Evolutionary conservation across 2,329 filamentous ascomycete species (phyloP), one percentile per base, ranked within the genome.

Genomic region (Pseudogymnoascus sp.): DNA sequence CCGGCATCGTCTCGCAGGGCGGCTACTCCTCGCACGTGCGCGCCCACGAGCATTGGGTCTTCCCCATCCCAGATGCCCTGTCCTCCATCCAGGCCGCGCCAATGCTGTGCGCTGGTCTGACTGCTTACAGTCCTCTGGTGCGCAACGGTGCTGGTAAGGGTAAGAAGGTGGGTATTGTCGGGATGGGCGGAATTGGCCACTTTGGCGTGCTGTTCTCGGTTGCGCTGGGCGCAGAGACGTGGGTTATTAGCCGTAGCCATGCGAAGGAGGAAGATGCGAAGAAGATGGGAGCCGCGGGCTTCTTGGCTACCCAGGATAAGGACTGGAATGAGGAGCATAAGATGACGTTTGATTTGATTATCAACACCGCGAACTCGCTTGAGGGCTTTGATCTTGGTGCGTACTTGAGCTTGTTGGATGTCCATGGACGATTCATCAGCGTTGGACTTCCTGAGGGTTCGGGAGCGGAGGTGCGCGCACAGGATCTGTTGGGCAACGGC

Each of bases 91-190:
- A 86, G 58, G 89, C 86, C 1, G 90, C 89, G 1, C 89, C 88
- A 8, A 91, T 92, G 88, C 81, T 94, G 67, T 95, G 91, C 74
- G 91, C 89, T 39, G 91, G 91, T 65, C 79, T 95, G 66, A 95
- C 91, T 3, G 85, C 85, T 62, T 95, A 86, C 77, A 88, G 83
- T 63, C 90, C 91, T 1, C 79, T 96, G 12, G 86, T 89, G 65
- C 82, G 90, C 57, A 86, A 91, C 69, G 88, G 88, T 20, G 81
- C 82, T 63, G 88, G 88, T 0, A 88, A 88, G 1, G 90, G 90
- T 64, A 90, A 89, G 78, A 90, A 90, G 76, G 84, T 91, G 20
- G 89, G 82, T 37, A 83, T 92, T 63, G 83, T 91, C 7, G 89
- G 89, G 64, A 77, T 91, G 65, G 87, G 87, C 16, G 87, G 87